A percentile compares a stretch with the other conserved stretches of the same genome.
phyloP scores from a whole-genome alignment of 768 basidiomycete species.

The Mycena floridula region DNA sequence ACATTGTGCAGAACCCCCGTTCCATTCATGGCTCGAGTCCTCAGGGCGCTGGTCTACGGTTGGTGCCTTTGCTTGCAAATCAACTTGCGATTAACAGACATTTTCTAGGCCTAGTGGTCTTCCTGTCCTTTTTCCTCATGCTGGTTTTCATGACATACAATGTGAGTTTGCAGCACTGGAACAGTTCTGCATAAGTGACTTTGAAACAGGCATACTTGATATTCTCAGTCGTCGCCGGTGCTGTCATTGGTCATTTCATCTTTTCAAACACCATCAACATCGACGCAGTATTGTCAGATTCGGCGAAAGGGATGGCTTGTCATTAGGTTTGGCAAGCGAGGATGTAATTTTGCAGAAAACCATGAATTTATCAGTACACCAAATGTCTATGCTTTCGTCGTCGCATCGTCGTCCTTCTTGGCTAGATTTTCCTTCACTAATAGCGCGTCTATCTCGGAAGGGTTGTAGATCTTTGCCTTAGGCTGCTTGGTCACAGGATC shows the following conservation, averaged over 20 bases:
- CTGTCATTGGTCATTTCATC: constrained; percentile 76
- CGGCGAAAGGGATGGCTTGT: constrained; percentile 72
- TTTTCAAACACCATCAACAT: constrained; percentile 63
- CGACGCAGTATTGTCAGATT: constrained; percentile 46
- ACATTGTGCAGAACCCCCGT: constrained; percentile 36
- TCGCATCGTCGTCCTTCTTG: constrained; percentile 78
- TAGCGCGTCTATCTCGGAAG: constrained; percentile 82
- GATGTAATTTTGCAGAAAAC: not conserved
- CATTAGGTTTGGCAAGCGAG: constrained; percentile 53
- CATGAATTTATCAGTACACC: not conserved
- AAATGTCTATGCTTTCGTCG: not conserved
- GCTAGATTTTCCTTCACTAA: constrained; percentile 73
- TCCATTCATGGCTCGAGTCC: constrained; percentile 40
- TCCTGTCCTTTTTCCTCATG: constrained; percentile 89
- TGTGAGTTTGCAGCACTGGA: constrained; percentile 35
- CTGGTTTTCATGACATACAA: constrained; percentile 97
- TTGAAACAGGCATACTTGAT: constrained; percentile 75
- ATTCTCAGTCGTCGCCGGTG: constrained; percentile 73
- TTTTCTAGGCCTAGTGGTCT: too few species aligned
- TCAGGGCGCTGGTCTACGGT: constrained; percentile 71
- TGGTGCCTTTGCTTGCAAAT: too few species aligned
- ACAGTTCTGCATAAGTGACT: not conserved
- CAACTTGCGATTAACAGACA: too few species aligned
- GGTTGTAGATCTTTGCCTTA: constrained; percentile 87
- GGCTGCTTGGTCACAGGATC: constrained; percentile 74